Evolutionary conservation across 495 filamentous ascomycete genomes (phyloP), one percentile per base, ranked within the genome.

Genomic region (Parathielavia appendiculata): DNA sequence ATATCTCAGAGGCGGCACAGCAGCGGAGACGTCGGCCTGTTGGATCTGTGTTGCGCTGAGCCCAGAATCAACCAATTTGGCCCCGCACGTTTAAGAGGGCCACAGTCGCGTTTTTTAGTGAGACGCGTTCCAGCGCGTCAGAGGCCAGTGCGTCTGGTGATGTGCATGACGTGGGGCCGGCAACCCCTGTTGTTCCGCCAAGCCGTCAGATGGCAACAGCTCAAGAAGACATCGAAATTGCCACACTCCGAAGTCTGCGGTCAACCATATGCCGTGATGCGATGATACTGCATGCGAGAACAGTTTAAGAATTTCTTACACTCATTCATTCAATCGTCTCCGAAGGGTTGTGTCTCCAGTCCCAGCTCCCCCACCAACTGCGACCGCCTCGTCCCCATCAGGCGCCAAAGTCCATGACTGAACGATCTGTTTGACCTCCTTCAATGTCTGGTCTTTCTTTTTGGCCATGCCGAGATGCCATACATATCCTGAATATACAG

Each of bases 401-500:
- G 71, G 68, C 19, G 54, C 65, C 35, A 66, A 67, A 16, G 90
- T 78, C 86, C 86, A 89, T 8, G 80, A 84, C 60, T 84, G 77
- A 19, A 86, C 70, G 19, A 89, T 75, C 54, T 86, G 77, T 69
- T 92, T 95, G 55, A 80, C 71, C 73, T 95, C 91, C 56, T 77
- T 82, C 51, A 82, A 68, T 41, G 73, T 79, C 70, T 76, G 82
- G 62, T 89, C 86, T 56, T 76, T 80, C 43, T 73, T 77, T 63
- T 87, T 86, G 1, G 90, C 89, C 66, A 88, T 77, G 30, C 84
- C 81, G 30, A 96, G 73, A 66, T 91, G 85, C 73, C 85, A 79
- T 43, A 95, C 71, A 73, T 96, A 98, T 8, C 90, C 89, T 12
- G 81, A 83, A 71, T 97, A 97, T 39, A 97, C 83, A 22, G 86